A percentile compares a stretch with the other conserved stretches of the same genome.
These are phyloP conservation scores for Monosporascus ibericus DNA, from an alignment of 2,329 filamentous ascomycete species.

Conservation along the genomic window DNA sequence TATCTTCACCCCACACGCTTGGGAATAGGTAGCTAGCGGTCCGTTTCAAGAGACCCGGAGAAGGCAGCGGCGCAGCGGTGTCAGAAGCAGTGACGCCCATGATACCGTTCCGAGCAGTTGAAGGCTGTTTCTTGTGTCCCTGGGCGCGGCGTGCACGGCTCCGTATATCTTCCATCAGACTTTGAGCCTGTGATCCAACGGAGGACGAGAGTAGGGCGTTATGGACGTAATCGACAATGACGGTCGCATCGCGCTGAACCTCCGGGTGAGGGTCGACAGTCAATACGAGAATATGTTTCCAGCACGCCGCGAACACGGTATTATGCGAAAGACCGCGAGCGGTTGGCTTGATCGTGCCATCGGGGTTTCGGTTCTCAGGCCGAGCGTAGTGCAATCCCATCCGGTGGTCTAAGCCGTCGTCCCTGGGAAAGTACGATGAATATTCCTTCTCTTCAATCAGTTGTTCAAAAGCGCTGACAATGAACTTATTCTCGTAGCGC, in stretches of 20 bases:
- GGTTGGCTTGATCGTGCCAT: constrained; percentile 51
- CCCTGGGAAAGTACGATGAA: constrained; percentile 46
- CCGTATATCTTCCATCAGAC: constrained; percentile 67
- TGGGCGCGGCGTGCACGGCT: constrained; percentile 42
- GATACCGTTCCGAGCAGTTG: constrained; percentile 37
- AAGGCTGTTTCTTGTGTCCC: constrained; percentile 35
- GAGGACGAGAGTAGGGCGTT: constrained; percentile 70
- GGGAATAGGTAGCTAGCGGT: constrained; percentile 60
- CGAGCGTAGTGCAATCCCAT: constrained; percentile 58
- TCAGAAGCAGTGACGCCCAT: constrained; percentile 30
- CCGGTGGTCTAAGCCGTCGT: constrained; percentile 53
- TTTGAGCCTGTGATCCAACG: constrained; percentile 63
- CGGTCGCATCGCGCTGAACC: constrained; percentile 75
- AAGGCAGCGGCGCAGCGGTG: constrained; percentile 39
- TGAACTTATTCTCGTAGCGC: constrained; percentile 85
- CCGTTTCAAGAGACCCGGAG: constrained; percentile 54
- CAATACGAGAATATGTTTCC: constrained; percentile 87
- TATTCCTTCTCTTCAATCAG: constrained; percentile 76
- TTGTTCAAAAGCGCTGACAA: constrained; percentile 89
- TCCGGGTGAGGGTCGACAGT: constrained; percentile 94
- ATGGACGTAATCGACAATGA: constrained; percentile 84
- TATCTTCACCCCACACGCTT: constrained; percentile 46
- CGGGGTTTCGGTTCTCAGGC: constrained; percentile 47
- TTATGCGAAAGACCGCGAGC: constrained; percentile 67
- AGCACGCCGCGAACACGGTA: constrained; percentile 87